Conservation (phyloP, 192 early-diverging fungal species). For the Backusella mclennaniae region DNA sequence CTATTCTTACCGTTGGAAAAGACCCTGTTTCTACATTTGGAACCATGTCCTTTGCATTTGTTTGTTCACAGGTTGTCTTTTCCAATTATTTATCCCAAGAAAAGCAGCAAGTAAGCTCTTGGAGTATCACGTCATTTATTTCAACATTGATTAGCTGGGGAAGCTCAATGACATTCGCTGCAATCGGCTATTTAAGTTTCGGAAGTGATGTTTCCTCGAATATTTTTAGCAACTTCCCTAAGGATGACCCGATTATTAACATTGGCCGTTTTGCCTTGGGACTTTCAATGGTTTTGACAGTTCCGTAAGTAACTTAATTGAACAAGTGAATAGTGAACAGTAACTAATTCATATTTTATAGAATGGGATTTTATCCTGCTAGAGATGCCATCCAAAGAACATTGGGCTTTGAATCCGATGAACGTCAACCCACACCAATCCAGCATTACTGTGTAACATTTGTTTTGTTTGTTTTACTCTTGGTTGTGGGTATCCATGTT, state of each 20-base stretch:
- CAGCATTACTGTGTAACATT: constrained; percentile 45
- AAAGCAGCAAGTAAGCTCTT: constrained; percentile 42
- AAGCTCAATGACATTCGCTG: constrained; percentile 59
- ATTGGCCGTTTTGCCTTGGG: constrained; percentile 57
- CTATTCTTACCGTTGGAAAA: constrained; percentile 49
- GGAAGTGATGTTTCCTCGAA: constrained; percentile 60
- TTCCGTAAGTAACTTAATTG: constrained; percentile 40
- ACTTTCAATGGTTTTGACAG: constrained; percentile 59
- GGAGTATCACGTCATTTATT: constrained; percentile 48
- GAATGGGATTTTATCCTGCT: constrained; percentile 49
- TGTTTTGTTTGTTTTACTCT: constrained; percentile 34
- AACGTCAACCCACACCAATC: constrained; percentile 22
- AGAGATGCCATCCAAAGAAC: constrained; percentile 44
- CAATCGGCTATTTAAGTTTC: constrained; percentile 61
- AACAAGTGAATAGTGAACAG: background rate
- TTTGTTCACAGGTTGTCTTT: constrained; percentile 60
- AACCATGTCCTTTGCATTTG: constrained; percentile 67
- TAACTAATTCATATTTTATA: constrained; percentile 13
- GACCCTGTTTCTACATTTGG: constrained; percentile 62
- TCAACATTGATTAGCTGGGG: constrained; percentile 48
- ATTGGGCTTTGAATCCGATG: constrained; percentile 39
- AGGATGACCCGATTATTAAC: constrained; percentile 58
- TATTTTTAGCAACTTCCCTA: constrained; percentile 64
- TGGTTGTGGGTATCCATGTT: constrained; percentile 40
- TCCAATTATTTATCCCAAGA: constrained; percentile 53